These are phyloP conservation scores for Ceratocystis albifundus DNA, from an alignment of 2,329 filamentous ascomycete species.

Conservation along the genomic window DNA sequence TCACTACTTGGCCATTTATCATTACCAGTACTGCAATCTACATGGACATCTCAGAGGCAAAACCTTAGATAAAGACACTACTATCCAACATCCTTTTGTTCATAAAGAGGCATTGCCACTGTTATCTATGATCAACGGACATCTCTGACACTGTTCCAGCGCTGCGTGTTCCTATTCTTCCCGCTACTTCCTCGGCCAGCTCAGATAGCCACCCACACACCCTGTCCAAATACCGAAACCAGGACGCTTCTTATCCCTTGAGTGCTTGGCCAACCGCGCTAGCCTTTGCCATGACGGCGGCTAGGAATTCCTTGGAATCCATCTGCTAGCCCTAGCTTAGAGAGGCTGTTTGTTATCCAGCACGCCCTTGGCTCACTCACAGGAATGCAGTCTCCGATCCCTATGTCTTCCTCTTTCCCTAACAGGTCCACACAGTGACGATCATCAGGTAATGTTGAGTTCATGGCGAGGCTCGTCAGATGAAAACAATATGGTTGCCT, in stretches of 20 bases:
- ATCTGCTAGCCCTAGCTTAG: too few species aligned
- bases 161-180: background rate
- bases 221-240: background rate
- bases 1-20: background rate
- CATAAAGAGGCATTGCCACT: background rate
- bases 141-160: background rate
- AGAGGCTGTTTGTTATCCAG: background rate
- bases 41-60: background rate
- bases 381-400: background rate
- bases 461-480: background rate
- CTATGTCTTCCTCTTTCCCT: background rate
- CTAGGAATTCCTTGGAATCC: background rate
- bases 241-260: background rate
- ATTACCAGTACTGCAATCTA: background rate
- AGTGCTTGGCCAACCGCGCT: background rate
- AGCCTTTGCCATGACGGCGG: constrained; percentile 1
- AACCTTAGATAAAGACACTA: too few species aligned
- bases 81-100: background rate
- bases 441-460: background rate
- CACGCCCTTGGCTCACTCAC: background rate
- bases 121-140: background rate
- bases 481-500: background rate
- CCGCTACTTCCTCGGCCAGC: background rate
- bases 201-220: background rate
- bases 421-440: background rate